Evolutionary conservation across 1,284 basidiomycete species (phyloP).

Genomic region (Marasmius fiardii): DNA sequence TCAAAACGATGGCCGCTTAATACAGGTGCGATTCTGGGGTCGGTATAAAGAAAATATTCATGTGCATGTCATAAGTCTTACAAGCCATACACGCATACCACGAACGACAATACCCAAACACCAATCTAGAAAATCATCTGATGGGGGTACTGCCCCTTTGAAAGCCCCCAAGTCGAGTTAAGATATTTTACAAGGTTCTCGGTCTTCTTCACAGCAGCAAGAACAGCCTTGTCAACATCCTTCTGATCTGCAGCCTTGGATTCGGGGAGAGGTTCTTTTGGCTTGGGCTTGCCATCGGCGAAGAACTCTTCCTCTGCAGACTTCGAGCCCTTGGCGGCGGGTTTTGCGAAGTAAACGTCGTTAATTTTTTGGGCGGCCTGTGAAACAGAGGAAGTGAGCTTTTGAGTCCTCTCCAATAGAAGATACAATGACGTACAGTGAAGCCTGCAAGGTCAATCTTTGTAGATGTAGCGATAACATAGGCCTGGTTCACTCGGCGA

Average conservation of each 20-base stretch:
- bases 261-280: slow-evolving; percentile 88
- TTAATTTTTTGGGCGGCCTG: slow-evolving; percentile 88
- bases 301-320: slow-evolving; percentile 97
- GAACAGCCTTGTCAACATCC: slow-evolving; percentile 81
- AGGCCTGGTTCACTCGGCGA: slow-evolving; percentile 98
- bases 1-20: too few species aligned
- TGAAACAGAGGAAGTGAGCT: slow-evolving; percentile 11
- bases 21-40: not conserved
- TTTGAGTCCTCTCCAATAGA: slow-evolving; percentile 6
- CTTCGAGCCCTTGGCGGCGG: slow-evolving; percentile 60
- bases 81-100: slow-evolving; percentile 17
- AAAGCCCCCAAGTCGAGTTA: slow-evolving; percentile 90
- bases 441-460: slow-evolving; percentile 84
- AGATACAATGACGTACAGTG: slow-evolving; percentile 52
- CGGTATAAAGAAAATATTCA: slow-evolving; percentile 14
- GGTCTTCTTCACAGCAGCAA: slow-evolving; percentile 90
- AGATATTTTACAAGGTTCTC: slow-evolving; percentile 94
- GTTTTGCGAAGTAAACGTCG: slow-evolving; percentile 95
- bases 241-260: slow-evolving; percentile 94
- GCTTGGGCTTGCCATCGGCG: slow-evolving; percentile 89
- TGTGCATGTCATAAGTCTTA: slow-evolving; percentile 16
- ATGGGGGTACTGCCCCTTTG: slow-evolving; percentile 93
- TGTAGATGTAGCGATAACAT: slow-evolving; percentile 98
- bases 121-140: slow-evolving; percentile 74
- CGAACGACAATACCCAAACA: slow-evolving; percentile 15